Conservation (phyloP, 352 stramenopile genomes). For the Globisporangium apiculatum region DNA sequence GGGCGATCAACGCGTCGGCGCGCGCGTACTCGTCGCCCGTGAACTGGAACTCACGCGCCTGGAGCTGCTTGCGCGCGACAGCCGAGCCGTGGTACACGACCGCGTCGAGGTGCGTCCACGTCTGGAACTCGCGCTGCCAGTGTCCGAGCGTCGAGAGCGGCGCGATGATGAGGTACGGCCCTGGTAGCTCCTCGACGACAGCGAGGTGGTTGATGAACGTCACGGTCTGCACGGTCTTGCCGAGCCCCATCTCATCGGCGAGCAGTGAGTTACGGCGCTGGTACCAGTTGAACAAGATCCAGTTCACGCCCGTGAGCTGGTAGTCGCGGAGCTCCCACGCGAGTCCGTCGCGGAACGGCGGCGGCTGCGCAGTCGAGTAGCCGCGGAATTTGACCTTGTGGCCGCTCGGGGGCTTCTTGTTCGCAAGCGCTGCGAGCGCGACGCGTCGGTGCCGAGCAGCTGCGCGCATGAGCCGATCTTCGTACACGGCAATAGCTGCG, state of each 20-base stretch:
- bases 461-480: slow-evolving; percentile 48
- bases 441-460: slow-evolving; percentile 46
- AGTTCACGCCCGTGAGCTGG: slow-evolving; percentile 99
- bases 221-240: slow-evolving; percentile 94
- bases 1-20: slow-evolving; percentile 21
- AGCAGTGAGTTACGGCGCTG: slow-evolving; percentile 97
- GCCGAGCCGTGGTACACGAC: slow-evolving; percentile 97
- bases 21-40: slow-evolving; percentile 36
- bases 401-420: slow-evolving; percentile 19
- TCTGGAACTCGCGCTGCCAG: slow-evolving; percentile 94
- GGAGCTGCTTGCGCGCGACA: slow-evolving; percentile 83
- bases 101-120: slow-evolving; percentile 98
- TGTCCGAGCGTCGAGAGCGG: slow-evolving; percentile 97
- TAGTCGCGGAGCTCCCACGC: slow-evolving; percentile 94
- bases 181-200: slow-evolving; percentile 90
- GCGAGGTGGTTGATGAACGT: slow-evolving; percentile 95
- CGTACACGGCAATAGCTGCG: slow-evolving; percentile 73
- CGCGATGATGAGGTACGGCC: slow-evolving; percentile 97
- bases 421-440: slow-evolving; percentile 10
- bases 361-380: slow-evolving; percentile 53
- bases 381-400: slow-evolving; percentile 68
- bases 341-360: slow-evolving; percentile 51
- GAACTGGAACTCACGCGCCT: slow-evolving; percentile 95
- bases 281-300: slow-evolving; percentile 99
- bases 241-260: slow-evolving; percentile 98